Evolutionary conservation across 192 early-diverging fungal species (phyloP).

Genomic region (Linnemannia zychae): DNA sequence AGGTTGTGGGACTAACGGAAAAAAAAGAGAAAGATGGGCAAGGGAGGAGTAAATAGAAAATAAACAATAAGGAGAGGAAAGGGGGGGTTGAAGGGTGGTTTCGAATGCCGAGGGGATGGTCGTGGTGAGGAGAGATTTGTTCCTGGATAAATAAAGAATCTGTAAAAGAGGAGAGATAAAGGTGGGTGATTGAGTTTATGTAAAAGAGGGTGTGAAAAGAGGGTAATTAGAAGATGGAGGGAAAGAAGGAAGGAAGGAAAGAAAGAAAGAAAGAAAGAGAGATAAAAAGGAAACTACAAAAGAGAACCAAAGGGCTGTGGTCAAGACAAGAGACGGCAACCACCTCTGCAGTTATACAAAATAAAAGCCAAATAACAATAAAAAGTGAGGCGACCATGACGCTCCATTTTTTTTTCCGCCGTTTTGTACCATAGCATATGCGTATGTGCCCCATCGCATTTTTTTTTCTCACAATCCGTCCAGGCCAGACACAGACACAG

Average conservation of each 20-base stretch:
- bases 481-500: conserved; percentile 7
- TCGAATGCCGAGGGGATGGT: background rate
- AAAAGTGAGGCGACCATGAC: background rate
- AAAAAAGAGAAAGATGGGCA: background rate
- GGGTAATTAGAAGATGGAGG: background rate
- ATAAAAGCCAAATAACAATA: background rate
- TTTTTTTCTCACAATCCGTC: background rate
- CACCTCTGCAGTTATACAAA: background rate
- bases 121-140: background rate
- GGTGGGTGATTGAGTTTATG: background rate
- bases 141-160: background rate
- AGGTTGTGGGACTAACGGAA: background rate
- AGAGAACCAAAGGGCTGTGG: background rate
- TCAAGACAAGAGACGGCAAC: background rate
- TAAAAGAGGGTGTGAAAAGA: background rate
- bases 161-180: background rate
- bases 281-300: background rate
- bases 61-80: background rate
- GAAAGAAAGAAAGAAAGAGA: background rate
- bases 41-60: background rate
- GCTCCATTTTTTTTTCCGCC: background rate
- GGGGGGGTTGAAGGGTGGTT: background rate
- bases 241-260: background rate
- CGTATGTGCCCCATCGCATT: background rate
- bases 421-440: background rate